phyloP scores from a whole-genome alignment of 1,139 yeast genomes.

The Zygotorulaspora mrakii region DNA sequence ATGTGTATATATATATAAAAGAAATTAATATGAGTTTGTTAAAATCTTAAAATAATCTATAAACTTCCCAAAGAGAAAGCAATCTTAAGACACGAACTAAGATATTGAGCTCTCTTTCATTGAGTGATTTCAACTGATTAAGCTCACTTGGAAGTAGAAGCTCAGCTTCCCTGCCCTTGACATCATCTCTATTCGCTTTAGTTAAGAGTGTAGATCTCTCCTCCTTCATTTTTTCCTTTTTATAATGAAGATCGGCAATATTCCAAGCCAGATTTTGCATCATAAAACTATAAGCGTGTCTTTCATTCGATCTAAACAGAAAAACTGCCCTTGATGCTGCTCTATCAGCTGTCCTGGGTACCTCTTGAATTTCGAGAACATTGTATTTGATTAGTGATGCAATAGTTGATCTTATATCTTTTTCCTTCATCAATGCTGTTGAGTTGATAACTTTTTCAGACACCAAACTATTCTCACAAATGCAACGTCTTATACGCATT shows the following conservation, averaged over 20 bases:
- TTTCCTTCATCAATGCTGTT: constrained; percentile 69
- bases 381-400: constrained; percentile 55
- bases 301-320: constrained; percentile 69
- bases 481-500: constrained; percentile 61
- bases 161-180: constrained; percentile 75
- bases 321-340: constrained; percentile 87
- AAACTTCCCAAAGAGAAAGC: constrained; percentile 51
- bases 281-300: constrained; percentile 47
- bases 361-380: constrained; percentile 76
- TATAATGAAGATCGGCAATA: constrained; percentile 61
- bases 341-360: constrained; percentile 87
- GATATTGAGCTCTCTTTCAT: constrained; percentile 52
- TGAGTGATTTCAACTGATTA: constrained; percentile 60
- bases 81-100: constrained; percentile 55
- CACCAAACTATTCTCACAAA: constrained; percentile 61
- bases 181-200: constrained; percentile 86
- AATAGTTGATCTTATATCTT: constrained; percentile 65
- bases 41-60: constrained; percentile 36
- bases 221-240: constrained; percentile 53
- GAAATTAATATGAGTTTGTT: too few species aligned
- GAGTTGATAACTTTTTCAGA: constrained; percentile 85
- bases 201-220: constrained; percentile 67
- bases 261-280: constrained; percentile 58
- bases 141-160: constrained; percentile 71
- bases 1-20: too few species aligned